These are phyloP conservation scores for Erythrobasidium yunnanense DNA, from an alignment of 768 basidiomycete species.

Conservation along the genomic window DNA sequence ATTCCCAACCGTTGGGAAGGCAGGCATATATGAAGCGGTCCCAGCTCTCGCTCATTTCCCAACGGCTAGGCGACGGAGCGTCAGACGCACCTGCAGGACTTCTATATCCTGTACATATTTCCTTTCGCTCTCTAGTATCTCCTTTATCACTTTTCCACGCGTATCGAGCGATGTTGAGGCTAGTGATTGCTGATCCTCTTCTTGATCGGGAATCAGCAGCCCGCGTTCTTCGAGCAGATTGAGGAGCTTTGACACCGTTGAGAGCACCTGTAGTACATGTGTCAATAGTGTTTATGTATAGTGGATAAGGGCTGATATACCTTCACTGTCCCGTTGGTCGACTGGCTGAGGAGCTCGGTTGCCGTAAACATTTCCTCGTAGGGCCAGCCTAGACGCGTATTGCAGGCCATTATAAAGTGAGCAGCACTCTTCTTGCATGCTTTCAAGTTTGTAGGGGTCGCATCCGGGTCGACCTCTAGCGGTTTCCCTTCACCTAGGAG, in stretches of 20 bases:
- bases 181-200: conserved; percentile 3
- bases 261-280: conserved; percentile 56
- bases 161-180: conserved; percentile 28
- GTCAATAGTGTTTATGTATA: neutral
- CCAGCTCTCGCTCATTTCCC: neutral
- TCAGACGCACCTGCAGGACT: conserved; percentile 71
- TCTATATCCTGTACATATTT: conserved; percentile 97
- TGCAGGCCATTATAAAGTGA: conserved; percentile 80
- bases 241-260: conserved; percentile 75
- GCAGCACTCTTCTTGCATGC: conserved; percentile 82
- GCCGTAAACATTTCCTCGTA: conserved; percentile 56
- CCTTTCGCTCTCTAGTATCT: conserved; percentile 89
- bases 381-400: conserved; percentile 45
- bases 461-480: conserved; percentile 56
- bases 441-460: conserved; percentile 57
- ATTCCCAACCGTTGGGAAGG: neutral
- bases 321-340: conserved; percentile 90
- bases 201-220: conserved; percentile 24
- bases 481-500: conserved; percentile 50
- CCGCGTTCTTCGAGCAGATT: conserved; percentile 54
- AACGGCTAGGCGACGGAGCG: neutral
- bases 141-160: conserved; percentile 49
- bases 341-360: conserved; percentile 73
- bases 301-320: conserved; percentile 43
- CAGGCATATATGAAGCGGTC: neutral